Evolutionary conservation across 306 rosid genomes (phyloP), one percentile per base, ranked within the genome.

Genomic region (Cucumis hystrix): DNA sequence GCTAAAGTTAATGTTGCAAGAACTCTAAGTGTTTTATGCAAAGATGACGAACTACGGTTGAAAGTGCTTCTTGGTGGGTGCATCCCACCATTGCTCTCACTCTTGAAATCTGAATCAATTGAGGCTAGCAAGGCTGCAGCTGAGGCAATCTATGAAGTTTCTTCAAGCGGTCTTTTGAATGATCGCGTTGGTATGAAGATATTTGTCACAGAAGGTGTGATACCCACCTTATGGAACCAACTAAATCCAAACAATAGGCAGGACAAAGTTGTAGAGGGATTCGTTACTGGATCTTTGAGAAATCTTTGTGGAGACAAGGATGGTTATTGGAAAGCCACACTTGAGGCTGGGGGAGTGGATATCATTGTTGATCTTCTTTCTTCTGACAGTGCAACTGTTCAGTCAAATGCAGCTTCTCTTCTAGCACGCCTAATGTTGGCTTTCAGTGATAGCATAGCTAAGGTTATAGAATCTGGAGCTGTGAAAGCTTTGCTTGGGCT

Each of bases 61-160:
- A 95, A 90, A 87, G 98, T 95, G 77, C 97, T 95, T 83, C 92
- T 95, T 59, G 98, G 98, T 39, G 98, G 98, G 60, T 95, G 98
- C 85, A 92, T 95, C 79, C 98, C 98, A 1, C 97, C 97, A 10
- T 86, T 95, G 84, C 93, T 95, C 73, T 88, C 96, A 73, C 91
- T 95, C 80, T 84, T 95, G 85, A 92, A 87, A 83, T 89, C 93
- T 79, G 92, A 90, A 87, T 85, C 89, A 57, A 84, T 86, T 13
- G 90, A 90, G 72, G 96, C 92, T 23, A 89, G 96, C 83, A 95
- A 89, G 88, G 97, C 97, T 15, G 97, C 97, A 40, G 97, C 96
- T 21, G 98, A 95, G 86, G 97, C 98, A 62, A 89, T 95, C 81
- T 92, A 86, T 81, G 97, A 95, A 88, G 98, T 95, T 87, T 95